phyloP scores from a whole-genome alignment of 2,329 filamentous ascomycete species.

The Ambrosiella beaveri region DNA sequence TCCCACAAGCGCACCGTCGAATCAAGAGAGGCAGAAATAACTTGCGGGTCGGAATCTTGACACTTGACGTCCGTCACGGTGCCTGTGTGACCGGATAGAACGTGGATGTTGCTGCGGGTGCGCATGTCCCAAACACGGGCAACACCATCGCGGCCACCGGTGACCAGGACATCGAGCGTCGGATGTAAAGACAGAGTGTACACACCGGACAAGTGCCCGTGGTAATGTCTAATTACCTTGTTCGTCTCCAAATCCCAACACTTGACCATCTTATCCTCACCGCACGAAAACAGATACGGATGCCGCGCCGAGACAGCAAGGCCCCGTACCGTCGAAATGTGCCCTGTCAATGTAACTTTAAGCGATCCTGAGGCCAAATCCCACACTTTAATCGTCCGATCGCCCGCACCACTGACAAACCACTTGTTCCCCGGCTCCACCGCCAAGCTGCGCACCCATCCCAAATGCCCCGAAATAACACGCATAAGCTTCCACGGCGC shows the following conservation, averaged over 20 bases:
- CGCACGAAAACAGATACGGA: constrained; percentile 93
- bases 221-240: constrained; percentile 94
- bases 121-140: constrained; percentile 98
- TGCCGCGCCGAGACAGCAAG: constrained; percentile 84
- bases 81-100: constrained; percentile 74
- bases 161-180: constrained; percentile 84
- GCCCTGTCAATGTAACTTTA: constrained; percentile 73
- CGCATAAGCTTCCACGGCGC: constrained; percentile 96
- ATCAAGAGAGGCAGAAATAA: constrained; percentile 86
- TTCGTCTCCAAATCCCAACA: constrained; percentile 99
- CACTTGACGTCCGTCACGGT: constrained; percentile 82
- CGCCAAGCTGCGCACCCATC: constrained; percentile 79
- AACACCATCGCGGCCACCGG: constrained; percentile 84
- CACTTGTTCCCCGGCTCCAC: constrained; percentile 94
- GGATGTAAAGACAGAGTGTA: constrained; percentile 90
- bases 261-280: constrained; percentile 99
- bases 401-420: constrained; percentile 91
- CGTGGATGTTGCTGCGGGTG: constrained; percentile 87
- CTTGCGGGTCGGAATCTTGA: constrained; percentile 90
- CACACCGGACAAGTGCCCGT: constrained; percentile 89
- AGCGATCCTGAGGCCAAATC: constrained; percentile 79
- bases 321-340: constrained; percentile 84
- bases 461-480: constrained; percentile 89
- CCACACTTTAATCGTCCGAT: constrained; percentile 98
- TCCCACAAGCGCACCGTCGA: constrained; percentile 88